Evolutionary conservation across 495 filamentous ascomycete species (phyloP).

Genomic region (Chaetomidium leptoderma): DNA sequence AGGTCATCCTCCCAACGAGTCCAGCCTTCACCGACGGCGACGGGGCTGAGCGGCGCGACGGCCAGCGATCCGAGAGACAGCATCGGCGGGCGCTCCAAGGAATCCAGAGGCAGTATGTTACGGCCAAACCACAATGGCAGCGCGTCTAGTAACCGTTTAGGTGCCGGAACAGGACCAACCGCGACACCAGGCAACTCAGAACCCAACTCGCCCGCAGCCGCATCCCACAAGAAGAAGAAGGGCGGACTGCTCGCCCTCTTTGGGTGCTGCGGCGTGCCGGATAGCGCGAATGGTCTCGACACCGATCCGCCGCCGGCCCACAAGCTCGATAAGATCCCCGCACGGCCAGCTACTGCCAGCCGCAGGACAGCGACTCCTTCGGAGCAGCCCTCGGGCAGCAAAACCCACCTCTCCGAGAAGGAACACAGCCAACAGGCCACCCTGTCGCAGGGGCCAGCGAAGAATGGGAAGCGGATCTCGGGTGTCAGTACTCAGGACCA

Average conservation of each 20-base stretch:
- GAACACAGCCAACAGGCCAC: constrained; percentile 34
- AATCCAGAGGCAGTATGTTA: constrained; percentile 66
- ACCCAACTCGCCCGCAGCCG: constrained; percentile 43
- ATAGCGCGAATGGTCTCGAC: constrained; percentile 58
- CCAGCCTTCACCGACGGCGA: constrained; percentile 56
- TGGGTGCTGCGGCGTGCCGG: constrained; percentile 71
- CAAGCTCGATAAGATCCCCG: constrained; percentile 54
- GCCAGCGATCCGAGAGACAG: constrained; percentile 58
- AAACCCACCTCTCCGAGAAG: constrained; percentile 45
- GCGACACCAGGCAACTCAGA: constrained; percentile 44
- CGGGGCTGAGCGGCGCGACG: constrained; percentile 61
- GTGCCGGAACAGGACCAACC: constrained; percentile 44
- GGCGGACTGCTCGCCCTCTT: constrained; percentile 66
- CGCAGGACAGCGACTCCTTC: constrained; percentile 49
- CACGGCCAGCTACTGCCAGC: constrained; percentile 52
- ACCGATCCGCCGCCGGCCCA: constrained; percentile 62
- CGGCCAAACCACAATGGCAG: constrained; percentile 65
- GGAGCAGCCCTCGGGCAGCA: constrained; percentile 51
- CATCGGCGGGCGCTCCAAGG: constrained; percentile 55
- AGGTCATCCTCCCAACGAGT: constrained; percentile 66
- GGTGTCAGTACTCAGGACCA: constrained; percentile 42
- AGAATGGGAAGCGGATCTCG: constrained; percentile 43
- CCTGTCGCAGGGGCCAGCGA: constrained; percentile 29
- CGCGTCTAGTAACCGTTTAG: constrained; percentile 50
- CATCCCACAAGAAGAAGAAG: constrained; percentile 56